Percentiles rank a stretch among this genome's conserved stretches.
Evolutionary conservation across 768 basidiomycete genomes (phyloP).

Genomic region (Hypholoma sublateritium): DNA sequence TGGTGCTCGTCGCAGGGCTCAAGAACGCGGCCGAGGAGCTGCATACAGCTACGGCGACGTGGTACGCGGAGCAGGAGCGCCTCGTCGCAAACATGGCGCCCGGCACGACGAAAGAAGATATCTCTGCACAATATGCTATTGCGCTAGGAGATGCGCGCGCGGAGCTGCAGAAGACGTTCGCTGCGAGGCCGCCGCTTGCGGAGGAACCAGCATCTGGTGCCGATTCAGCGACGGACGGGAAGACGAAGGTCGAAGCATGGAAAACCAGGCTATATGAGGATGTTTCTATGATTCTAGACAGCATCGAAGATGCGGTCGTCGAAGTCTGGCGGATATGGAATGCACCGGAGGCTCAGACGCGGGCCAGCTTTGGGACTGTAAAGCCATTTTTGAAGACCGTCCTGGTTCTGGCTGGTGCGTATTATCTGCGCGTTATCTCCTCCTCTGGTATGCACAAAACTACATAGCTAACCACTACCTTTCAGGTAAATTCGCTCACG

Average conservation of each 20-base stretch:
- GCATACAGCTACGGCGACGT: too few relatives aligned
- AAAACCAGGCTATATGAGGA: background rate
- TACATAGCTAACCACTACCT: too few relatives aligned
- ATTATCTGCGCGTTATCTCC: background rate
- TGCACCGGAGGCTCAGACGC: slow-evolving; percentile 19
- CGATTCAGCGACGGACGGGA: background rate
- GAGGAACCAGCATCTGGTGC: background rate
- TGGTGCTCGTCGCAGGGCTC: too few relatives aligned
- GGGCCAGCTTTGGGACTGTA: slow-evolving; percentile 17
- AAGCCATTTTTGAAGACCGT: slow-evolving; percentile 15
- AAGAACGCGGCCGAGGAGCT: too few relatives aligned
- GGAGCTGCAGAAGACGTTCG: background rate
- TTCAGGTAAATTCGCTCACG: background rate
- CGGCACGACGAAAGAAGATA: too few relatives aligned
- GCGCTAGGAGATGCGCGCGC: background rate
- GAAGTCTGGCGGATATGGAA: slow-evolving; percentile 14
- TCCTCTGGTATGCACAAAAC: background rate
- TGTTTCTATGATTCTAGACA: slow-evolving; percentile 10
- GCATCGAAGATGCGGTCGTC: slow-evolving; percentile 23
- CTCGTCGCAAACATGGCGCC: too few relatives aligned
- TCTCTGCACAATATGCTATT: too few relatives aligned
- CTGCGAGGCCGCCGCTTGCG: background rate
- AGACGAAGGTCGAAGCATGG: background rate
- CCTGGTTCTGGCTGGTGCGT: slow-evolving; percentile 15
- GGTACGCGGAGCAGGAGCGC: too few relatives aligned